Percentiles rank a stretch among this genome's conserved stretches.
phyloP scores from a whole-genome alignment of 768 basidiomycete species.

The Tephrocybe sp. region DNA sequence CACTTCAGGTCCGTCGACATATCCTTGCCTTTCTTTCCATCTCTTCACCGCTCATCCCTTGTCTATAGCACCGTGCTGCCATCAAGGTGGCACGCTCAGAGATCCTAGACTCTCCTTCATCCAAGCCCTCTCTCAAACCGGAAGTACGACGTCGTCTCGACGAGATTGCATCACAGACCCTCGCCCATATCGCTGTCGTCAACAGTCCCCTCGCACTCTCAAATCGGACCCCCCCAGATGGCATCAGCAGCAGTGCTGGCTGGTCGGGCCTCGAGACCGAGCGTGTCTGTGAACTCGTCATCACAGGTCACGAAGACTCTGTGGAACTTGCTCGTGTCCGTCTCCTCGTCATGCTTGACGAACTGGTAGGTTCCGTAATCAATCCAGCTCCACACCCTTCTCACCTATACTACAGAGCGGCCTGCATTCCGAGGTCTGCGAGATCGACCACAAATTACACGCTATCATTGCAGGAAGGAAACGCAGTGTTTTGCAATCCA shows the following conservation, averaged over 20 bases:
- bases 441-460: slow-evolving; percentile 94
- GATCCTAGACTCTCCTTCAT: slow-evolving; percentile 82
- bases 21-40: slow-evolving; percentile 12
- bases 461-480: slow-evolving; percentile 89
- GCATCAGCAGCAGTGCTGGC: slow-evolving; percentile 71
- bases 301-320: slow-evolving; percentile 85
- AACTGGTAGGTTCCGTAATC: slow-evolving; percentile 59
- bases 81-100: slow-evolving; percentile 93
- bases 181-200: slow-evolving; percentile 91
- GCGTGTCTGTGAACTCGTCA: slow-evolving; percentile 87
- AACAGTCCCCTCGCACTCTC: slow-evolving; percentile 77
- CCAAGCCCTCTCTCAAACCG: slow-evolving; percentile 75
- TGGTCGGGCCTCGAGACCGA: slow-evolving; percentile 94
- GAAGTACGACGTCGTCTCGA: slow-evolving; percentile 86
- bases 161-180: slow-evolving; percentile 90
- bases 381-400: not conserved
- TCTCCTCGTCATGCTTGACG: slow-evolving; percentile 90
- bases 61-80: slow-evolving; percentile 67
- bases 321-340: slow-evolving; percentile 91
- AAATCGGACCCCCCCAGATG: slow-evolving; percentile 73
- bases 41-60: slow-evolving; percentile 13
- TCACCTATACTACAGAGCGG: slow-evolving; percentile 61
- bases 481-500: slow-evolving; percentile 80
- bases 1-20: slow-evolving; percentile 60
- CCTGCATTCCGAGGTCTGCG: slow-evolving; percentile 84